Evolutionary conservation across 441 rosid genomes (phyloP), one percentile per base, ranked within the genome.

Genomic region (Gossypium laxum): DNA sequence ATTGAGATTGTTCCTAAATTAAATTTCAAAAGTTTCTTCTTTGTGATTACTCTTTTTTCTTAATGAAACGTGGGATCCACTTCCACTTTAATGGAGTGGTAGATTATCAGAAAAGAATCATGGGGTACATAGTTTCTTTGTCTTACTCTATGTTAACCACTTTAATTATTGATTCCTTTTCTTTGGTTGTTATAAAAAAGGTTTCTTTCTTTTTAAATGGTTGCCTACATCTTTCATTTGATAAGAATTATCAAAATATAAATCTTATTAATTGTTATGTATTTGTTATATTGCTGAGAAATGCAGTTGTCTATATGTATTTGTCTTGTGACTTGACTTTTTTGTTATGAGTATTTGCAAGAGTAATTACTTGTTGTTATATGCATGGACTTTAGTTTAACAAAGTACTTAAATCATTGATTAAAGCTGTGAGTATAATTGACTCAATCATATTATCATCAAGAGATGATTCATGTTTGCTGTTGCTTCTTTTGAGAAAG

Each of bases 41-140:
- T 50, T 54, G 19, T n/a, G 41, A 22, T 45, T 21, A 19, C 17
- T 21, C 15, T 18, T n/a, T 43, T 30, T n/a, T 26, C 58, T 19
- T 48, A 26, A 45, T 57, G 67, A 70, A 47, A 22, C 15, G 54
- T 66, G 72, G 75, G 79, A 71, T 71, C 77, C 72, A 65, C 71
- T 21, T 65, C 77, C 58, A 58, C 62, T 70, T 56, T 51, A 67
- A 7, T 51, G 41, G 18, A 11, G 18, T 15, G 28, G 59, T 4
- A 28, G 47, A 17, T 51, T 51, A 67, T 28, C 28, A 51, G 12
- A 51, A 50, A 17, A 51, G 28, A 51, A 51, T 17, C 1, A 32
- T 67, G 59, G 26, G 26, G 52, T 50, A 38, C 58, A 48, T 24
- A 10, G 26, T 17, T 67, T 50, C 26, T 50, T 28, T 67, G 71